A percentile compares a stretch with the other conserved stretches of the same genome.
These are phyloP conservation scores for Arctium lappa DNA, from an alignment of 129 eudicot species.

Conservation along the genomic window DNA sequence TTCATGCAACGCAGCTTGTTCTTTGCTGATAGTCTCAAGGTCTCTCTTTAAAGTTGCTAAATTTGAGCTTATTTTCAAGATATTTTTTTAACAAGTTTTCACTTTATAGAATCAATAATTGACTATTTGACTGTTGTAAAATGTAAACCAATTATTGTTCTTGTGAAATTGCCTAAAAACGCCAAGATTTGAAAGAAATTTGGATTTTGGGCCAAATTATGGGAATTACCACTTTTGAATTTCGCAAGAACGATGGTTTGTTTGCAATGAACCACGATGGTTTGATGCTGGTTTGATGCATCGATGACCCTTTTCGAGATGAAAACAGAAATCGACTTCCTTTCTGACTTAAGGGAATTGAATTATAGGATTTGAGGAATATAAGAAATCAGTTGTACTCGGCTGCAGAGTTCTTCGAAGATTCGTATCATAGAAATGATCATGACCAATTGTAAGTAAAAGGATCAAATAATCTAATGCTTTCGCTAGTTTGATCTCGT, in stretches of 20 bases:
- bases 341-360: not conserved
- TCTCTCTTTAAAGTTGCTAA: constrained; percentile 1
- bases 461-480: not conserved
- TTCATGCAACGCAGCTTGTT: constrained; percentile 45
- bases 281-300: not conserved
- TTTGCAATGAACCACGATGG: not conserved
- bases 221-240: not conserved
- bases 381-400: constrained; percentile 63
- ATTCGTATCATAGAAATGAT: constrained; percentile 40
- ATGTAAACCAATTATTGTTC: not conserved
- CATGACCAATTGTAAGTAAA: constrained; percentile 52
- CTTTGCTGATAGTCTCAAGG: constrained; percentile 58
- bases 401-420: constrained; percentile 79
- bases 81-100: not conserved
- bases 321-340: not conserved
- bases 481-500: not conserved
- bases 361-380: constrained; percentile 60
- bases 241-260: not conserved
- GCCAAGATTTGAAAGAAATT: not conserved
- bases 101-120: not conserved
- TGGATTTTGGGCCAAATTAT: not conserved
- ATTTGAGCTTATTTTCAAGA: not conserved
- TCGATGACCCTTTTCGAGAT: not conserved
- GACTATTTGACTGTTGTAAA: too few species aligned
- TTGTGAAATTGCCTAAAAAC: not conserved